A percentile compares a stretch with the other conserved stretches of the same genome.
Evolutionary conservation across 2,329 filamentous ascomycete species (phyloP).

Genomic region (Diplodia mutila): DNA sequence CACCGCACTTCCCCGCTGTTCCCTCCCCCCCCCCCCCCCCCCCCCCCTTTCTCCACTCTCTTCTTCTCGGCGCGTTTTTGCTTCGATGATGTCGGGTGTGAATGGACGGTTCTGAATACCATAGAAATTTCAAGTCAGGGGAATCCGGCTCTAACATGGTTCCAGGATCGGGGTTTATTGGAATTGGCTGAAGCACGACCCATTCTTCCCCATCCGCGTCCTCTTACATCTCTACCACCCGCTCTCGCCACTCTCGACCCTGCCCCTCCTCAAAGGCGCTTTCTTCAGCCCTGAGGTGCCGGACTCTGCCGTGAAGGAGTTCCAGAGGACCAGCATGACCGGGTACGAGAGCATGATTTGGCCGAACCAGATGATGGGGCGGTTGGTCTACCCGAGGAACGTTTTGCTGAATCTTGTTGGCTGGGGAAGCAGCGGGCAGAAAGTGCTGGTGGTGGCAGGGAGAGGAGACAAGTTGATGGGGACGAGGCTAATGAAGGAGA

Average conservation of each 20-base stretch:
- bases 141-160: neutral
- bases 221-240: conserved; percentile 55
- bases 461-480: conserved; percentile 50
- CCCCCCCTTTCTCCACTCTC: neutral
- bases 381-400: conserved; percentile 48
- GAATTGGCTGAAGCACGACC: conserved; percentile 54
- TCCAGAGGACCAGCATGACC: conserved; percentile 50
- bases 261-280: conserved; percentile 51
- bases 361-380: conserved; percentile 54
- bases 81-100: neutral
- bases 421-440: conserved; percentile 40
- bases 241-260: conserved; percentile 57
- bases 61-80: neutral
- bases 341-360: conserved; percentile 58
- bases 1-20: too few relatives aligned
- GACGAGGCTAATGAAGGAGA: conserved; percentile 38
- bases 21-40: too few relatives aligned
- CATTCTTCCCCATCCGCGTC: conserved; percentile 53
- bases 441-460: conserved; percentile 35
- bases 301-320: conserved; percentile 44
- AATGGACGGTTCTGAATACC: neutral
- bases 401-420: conserved; percentile 45
- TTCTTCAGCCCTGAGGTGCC: conserved; percentile 57
- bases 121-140: neutral
- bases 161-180: conserved; percentile 46